A percentile compares a stretch with the other conserved stretches of the same genome.
Conservation (phyloP, 495 filamentous ascomycete species). For the Neurospora sp. region DNA sequence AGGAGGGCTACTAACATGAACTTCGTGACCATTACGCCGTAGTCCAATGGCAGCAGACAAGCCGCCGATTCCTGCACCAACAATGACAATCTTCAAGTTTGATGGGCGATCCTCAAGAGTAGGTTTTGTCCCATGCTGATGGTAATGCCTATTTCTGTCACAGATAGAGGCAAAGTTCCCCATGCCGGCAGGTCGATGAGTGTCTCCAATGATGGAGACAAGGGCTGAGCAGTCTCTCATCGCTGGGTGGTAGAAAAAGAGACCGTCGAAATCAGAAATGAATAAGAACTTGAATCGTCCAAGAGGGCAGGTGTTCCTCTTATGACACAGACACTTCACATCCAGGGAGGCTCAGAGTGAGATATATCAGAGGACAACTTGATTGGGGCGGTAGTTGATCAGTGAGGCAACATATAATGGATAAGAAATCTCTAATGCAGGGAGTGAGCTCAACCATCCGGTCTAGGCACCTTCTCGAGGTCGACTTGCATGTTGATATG, state of each 20-base stretch:
- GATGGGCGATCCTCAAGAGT: constrained; percentile 1
- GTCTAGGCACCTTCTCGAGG: not conserved
- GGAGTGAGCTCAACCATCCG: not conserved
- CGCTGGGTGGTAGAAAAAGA: not conserved
- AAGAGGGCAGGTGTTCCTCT: not conserved
- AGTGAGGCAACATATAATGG: not conserved
- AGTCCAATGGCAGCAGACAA: constrained; percentile 44
- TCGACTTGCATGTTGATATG: not conserved
- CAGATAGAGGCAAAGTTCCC: not conserved
- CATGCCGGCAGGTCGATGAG: not conserved
- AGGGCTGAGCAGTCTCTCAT: not conserved
- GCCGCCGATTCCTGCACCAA: constrained; percentile 50
- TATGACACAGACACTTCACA: not conserved
- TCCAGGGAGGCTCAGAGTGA: not conserved
- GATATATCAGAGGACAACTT: not conserved
- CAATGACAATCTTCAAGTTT: constrained; percentile 33
- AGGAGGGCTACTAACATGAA: constrained; percentile 25
- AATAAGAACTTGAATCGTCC: not conserved
- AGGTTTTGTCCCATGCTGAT: not conserved
- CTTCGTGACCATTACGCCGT: constrained; percentile 43
- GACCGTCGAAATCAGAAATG: not conserved
- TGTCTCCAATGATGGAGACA: not conserved
- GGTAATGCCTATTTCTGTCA: not conserved
- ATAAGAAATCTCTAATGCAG: not conserved
- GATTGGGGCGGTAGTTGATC: not conserved